These are phyloP conservation scores for Pseudogymnoascus sp. DNA, from an alignment of 2,329 filamentous ascomycete species.

Conservation along the genomic window DNA sequence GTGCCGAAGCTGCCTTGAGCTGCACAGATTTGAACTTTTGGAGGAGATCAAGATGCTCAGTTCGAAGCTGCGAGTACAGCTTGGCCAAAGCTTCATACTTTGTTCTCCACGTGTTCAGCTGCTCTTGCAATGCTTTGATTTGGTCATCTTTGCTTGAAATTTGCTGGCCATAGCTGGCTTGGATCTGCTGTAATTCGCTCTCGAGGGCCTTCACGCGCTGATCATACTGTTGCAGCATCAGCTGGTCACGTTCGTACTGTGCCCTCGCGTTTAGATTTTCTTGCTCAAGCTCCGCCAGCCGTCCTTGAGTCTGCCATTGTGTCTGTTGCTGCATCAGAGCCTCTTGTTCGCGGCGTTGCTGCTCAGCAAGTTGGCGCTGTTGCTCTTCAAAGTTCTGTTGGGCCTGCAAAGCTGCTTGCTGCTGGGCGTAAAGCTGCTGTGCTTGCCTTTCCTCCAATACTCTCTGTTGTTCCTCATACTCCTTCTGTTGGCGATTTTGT, in stretches of 20 bases:
- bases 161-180: constrained; percentile 77
- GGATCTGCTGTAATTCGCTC: constrained; percentile 73
- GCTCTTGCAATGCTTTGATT: constrained; percentile 84
- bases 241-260: constrained; percentile 93
- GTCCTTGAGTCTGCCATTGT: constrained; percentile 87
- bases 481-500: constrained; percentile 80
- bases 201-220: constrained; percentile 89
- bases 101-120: constrained; percentile 93
- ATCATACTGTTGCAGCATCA: constrained; percentile 96
- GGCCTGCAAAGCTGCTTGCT: constrained; percentile 74
- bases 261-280: constrained; percentile 91
- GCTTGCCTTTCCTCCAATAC: constrained; percentile 82
- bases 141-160: constrained; percentile 88
- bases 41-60: constrained; percentile 88
- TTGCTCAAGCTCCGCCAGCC: constrained; percentile 88
- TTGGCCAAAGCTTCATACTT: constrained; percentile 97
- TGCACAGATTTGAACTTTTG: constrained; percentile 96
- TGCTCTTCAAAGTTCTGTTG: constrained; percentile 97
- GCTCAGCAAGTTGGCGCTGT: constrained; percentile 77
- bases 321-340: constrained; percentile 82
- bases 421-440: constrained; percentile 70
- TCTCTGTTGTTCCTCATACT: constrained; percentile 90
- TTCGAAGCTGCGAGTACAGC: constrained; percentile 89
- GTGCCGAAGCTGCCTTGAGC: constrained; percentile 90
- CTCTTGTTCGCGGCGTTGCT: constrained; percentile 85